Percentiles rank a stretch among this genome's conserved stretches.
These are phyloP conservation scores for Tolypocladium amazonense DNA, from an alignment of 2,329 filamentous ascomycete genomes.

Conservation along the genomic window DNA sequence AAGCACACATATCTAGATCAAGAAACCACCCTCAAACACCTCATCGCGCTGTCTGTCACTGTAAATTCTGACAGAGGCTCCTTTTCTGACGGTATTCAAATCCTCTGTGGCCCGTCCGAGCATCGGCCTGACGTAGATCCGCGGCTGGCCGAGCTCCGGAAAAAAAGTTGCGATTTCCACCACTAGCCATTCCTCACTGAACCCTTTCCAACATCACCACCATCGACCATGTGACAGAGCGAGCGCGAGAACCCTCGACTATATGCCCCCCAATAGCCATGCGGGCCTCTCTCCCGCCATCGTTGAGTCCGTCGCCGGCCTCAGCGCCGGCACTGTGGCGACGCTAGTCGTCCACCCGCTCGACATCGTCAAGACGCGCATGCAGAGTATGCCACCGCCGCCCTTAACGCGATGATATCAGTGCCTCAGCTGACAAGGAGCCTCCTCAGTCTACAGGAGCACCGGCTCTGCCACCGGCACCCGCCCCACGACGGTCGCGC, in stretches of 20 bases:
- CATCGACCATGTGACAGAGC: constrained; percentile 12
- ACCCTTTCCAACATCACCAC: neutral
- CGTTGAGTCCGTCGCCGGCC: constrained; percentile 81
- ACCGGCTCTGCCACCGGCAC: constrained; percentile 22
- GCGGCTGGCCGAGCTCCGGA: neutral
- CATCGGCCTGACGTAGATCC: constrained; percentile 1
- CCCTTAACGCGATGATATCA: neutral
- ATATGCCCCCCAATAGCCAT: constrained; percentile 38
- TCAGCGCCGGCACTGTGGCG: constrained; percentile 77
- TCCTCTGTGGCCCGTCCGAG: neutral
- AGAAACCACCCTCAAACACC: neutral
- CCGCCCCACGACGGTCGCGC: constrained; percentile 36
- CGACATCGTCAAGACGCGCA: constrained; percentile 90
- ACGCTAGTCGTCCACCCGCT: constrained; percentile 86
- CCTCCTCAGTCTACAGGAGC: constrained; percentile 39
- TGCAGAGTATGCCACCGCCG: constrained; percentile 56
- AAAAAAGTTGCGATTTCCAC: neutral
- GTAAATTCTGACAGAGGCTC: neutral
- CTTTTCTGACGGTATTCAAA: neutral
- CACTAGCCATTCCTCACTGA: neutral
- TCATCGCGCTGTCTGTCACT: neutral
- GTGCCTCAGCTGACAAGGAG: neutral
- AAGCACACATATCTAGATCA: neutral
- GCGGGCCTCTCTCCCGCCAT: constrained; percentile 62
- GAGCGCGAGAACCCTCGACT: constrained; percentile 9